Conservation (phyloP, 2,329 filamentous ascomycete species). For the Penicillium hesseltinei region DNA sequence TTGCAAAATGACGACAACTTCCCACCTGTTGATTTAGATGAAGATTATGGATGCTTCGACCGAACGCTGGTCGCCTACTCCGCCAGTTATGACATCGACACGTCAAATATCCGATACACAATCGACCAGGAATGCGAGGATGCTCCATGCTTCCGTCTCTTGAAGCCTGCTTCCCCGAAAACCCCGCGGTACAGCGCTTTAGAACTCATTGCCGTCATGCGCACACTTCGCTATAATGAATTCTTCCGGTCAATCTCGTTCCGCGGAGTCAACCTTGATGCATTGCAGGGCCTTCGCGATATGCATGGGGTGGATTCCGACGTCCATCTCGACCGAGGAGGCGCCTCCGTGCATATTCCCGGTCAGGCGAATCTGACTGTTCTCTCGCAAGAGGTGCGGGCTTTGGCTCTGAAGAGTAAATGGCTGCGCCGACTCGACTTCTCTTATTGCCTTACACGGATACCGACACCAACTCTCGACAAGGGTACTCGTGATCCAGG, state of each 20-base stretch:
- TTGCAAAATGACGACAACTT: constrained; percentile 52
- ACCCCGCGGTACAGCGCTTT: constrained; percentile 56
- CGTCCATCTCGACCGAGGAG: constrained; percentile 60
- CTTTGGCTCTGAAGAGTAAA: constrained; percentile 64
- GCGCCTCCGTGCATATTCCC: constrained; percentile 52
- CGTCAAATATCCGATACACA: constrained; percentile 64
- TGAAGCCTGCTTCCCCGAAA: constrained; percentile 52
- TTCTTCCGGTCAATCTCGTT: constrained; percentile 68
- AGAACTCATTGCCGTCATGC: constrained; percentile 68
- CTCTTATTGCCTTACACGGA: constrained; percentile 58
- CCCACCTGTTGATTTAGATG: constrained; percentile 49
- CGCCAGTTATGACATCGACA: constrained; percentile 65
- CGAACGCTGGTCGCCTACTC: constrained; percentile 68
- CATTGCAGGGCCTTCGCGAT: constrained; percentile 62
- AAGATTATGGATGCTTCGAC: constrained; percentile 64
- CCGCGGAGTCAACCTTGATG: constrained; percentile 61
- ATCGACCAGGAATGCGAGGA: constrained; percentile 64
- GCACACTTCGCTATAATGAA: constrained; percentile 69
- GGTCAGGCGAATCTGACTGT: constrained; percentile 57
- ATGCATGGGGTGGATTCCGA: constrained; percentile 61
- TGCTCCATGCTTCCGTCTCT: constrained; percentile 63
- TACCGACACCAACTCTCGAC: constrained; percentile 54
- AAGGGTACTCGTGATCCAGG: constrained; percentile 57
- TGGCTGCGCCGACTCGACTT: constrained; percentile 65
- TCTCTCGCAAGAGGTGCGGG: constrained; percentile 67